Conservation (phyloP, 2,329 filamentous ascomycete genomes). For the Ophiostoma montium region DNA sequence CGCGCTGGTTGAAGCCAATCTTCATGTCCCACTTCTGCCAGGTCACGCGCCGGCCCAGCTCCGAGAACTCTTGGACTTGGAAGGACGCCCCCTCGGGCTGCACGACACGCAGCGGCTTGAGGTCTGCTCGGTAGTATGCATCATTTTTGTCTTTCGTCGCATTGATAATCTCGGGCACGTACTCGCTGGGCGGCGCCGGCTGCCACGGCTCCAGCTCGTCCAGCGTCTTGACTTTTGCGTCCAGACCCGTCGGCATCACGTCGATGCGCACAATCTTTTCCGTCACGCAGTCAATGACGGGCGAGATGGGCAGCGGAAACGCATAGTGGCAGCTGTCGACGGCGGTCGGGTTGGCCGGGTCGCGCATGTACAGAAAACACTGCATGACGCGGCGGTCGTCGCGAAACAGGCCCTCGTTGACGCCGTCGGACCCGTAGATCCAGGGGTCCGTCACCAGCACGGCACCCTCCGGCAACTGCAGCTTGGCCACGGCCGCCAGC, state of each 20-base stretch:
- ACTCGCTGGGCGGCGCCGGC: conserved; percentile 24
- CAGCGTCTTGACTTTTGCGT: conserved; percentile 27
- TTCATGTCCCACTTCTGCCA: conserved; percentile 60
- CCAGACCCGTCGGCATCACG: conserved; percentile 33
- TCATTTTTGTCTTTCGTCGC: conserved; percentile 12
- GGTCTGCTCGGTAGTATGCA: conserved; percentile 25
- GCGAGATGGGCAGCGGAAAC: conserved; percentile 39
- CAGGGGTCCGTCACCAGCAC: conserved; percentile 48
- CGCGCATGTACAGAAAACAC: conserved; percentile 53
- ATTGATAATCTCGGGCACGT: conserved; percentile 22
- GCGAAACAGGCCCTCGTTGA: conserved; percentile 10
- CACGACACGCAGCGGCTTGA: conserved; percentile 36
- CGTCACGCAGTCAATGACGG: conserved; percentile 39
- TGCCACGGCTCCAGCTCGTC: conserved; percentile 21
- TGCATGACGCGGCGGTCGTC: conserved; percentile 29
- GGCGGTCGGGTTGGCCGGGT: conserved; percentile 43
- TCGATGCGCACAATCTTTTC: conserved; percentile 28
- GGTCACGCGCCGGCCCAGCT: conserved; percentile 27
- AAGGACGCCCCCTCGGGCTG: conserved; percentile 22
- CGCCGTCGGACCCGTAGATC: conserved; percentile 46
- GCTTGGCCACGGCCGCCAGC: conserved; percentile 44
- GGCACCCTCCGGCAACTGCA: conserved; percentile 45
- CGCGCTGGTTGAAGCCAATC: conserved; percentile 54
- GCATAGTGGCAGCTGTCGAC: conserved; percentile 50
- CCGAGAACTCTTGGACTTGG: conserved; percentile 25